These are phyloP conservation scores for Vaccinium corymbosum DNA, from an alignment of 148 eudicot genomes.

Conservation along the genomic window DNA sequence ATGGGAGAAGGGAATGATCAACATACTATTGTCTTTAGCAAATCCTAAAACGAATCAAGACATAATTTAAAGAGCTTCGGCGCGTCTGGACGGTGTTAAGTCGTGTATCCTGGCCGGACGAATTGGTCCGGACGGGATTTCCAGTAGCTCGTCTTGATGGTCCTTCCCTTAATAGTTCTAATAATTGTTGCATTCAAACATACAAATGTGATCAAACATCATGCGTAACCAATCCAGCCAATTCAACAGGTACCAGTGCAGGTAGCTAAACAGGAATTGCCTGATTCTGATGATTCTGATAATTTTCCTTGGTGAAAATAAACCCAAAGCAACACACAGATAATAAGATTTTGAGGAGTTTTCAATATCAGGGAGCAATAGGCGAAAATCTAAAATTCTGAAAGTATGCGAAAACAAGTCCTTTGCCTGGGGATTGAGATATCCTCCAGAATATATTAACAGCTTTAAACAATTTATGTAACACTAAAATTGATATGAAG, in stretches of 20 bases:
- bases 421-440: slow-evolving; percentile 7
- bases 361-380: not conserved
- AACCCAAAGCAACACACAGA: not conserved
- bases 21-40: not conserved
- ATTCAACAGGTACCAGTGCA: not conserved
- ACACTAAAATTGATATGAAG: not conserved
- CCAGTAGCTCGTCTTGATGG: too few species aligned
- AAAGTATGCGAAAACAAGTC: not conserved
- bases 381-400: not conserved
- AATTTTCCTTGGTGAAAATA: not conserved
- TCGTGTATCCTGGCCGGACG: too few species aligned
- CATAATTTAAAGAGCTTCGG: not conserved
- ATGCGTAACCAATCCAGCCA: not conserved
- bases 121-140: too few species aligned
- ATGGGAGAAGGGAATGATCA: not conserved
- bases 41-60: not conserved
- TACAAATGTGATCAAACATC: not conserved
- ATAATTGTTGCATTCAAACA: not conserved
- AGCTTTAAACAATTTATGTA: not conserved
- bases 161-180: not conserved
- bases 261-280: not conserved
- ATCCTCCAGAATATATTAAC: not conserved
- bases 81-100: too few species aligned
- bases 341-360: not conserved
- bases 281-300: not conserved